Percentiles rank a stretch among this genome's conserved stretches.
These are phyloP conservation scores for Trifolium dubium DNA, from an alignment of 306 rosid species.

Conservation along the genomic window DNA sequence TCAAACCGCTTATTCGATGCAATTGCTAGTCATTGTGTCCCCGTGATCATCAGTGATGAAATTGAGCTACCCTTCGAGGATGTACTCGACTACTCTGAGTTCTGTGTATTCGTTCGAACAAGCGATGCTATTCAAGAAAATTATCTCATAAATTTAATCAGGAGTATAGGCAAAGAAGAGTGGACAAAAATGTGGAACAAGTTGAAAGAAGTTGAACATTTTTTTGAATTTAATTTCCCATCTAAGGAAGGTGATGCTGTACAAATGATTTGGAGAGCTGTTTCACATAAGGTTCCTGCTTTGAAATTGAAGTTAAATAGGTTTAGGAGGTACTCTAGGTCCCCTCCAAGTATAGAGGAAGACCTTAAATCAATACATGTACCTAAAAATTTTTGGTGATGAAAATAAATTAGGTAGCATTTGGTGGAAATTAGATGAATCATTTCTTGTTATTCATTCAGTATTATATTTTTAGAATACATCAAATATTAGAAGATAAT, in stretches of 20 bases:
- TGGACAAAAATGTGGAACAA: slow-evolving; percentile 80
- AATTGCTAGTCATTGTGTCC: slow-evolving; percentile 82
- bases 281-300: slow-evolving; percentile 66
- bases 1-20: slow-evolving; percentile 87
- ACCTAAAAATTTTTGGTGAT: slow-evolving; percentile 66
- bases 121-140: slow-evolving; percentile 59
- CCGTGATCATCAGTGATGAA: slow-evolving; percentile 73
- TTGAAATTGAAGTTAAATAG: slow-evolving; percentile 57
- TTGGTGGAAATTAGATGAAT: not conserved
- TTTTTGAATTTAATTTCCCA: slow-evolving; percentile 69
- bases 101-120: slow-evolving; percentile 65
- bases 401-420: not conserved
- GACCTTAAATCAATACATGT: slow-evolving; percentile 44
- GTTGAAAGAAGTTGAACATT: slow-evolving; percentile 61
- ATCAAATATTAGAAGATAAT: too few relatives aligned
- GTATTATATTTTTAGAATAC: not conserved
- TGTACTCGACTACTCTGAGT: slow-evolving; percentile 73
- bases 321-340: slow-evolving; percentile 51
- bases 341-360: slow-evolving; percentile 31
- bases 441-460: not conserved
- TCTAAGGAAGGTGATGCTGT: slow-evolving; percentile 75
- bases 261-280: slow-evolving; percentile 83
- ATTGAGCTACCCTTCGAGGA: slow-evolving; percentile 84
- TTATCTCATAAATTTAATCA: slow-evolving; percentile 59
- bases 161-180: slow-evolving; percentile 57